Conservation (phyloP, 108 stramenopile genomes). For the Mediolabrus comicus region DNA sequence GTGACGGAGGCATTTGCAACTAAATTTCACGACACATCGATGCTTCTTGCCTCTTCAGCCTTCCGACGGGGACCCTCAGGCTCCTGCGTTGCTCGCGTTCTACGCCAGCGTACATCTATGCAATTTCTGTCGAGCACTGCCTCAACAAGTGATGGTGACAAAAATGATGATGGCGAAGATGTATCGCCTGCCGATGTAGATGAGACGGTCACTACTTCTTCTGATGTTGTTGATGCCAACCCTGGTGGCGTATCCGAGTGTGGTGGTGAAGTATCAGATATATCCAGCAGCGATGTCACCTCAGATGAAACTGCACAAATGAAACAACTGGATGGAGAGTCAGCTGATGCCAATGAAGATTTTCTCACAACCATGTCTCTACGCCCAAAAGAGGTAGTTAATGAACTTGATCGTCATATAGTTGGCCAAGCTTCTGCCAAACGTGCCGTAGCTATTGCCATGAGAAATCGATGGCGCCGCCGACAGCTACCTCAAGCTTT, state of each 20-base stretch:
- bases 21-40: too few relatives aligned
- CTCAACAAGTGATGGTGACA: slow-evolving; percentile 3
- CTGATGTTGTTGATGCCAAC: background rate
- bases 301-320: background rate
- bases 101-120: background rate
- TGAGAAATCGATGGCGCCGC: slow-evolving; percentile 98
- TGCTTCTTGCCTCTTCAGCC: slow-evolving; percentile 40
- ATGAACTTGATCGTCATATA: slow-evolving; percentile 89
- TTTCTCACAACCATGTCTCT: slow-evolving; percentile 38
- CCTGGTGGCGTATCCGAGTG: slow-evolving; percentile 2
- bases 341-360: slow-evolving; percentile 2
- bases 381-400: slow-evolving; percentile 81
- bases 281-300: background rate
- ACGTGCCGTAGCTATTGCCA: slow-evolving; percentile 96
- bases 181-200: background rate
- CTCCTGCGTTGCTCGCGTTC: slow-evolving; percentile 9
- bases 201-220: background rate
- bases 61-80: slow-evolving; percentile 20
- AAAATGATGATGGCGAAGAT: slow-evolving; percentile 8
- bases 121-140: slow-evolving; percentile 18
- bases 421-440: slow-evolving; percentile 97
- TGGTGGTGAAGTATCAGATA: background rate
- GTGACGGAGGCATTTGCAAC: too few relatives aligned
- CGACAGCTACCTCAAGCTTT: slow-evolving; percentile 88
- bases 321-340: background rate